A percentile compares a stretch with the other conserved stretches of the same genome.
These are phyloP conservation scores for Cetradonia linearis DNA, from an alignment of 495 filamentous ascomycete genomes.

Conservation along the genomic window DNA sequence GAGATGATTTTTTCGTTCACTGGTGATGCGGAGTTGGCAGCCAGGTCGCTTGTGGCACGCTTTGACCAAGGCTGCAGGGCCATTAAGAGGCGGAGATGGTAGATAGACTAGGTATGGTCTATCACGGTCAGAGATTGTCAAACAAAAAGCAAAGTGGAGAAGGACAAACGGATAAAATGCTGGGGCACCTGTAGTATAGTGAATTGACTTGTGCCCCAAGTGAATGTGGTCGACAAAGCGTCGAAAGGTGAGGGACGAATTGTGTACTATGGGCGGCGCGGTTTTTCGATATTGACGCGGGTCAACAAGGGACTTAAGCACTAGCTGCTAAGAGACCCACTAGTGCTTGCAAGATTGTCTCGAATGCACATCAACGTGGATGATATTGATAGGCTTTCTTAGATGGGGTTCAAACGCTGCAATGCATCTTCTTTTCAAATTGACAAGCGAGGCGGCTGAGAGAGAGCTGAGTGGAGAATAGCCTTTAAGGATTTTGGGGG, in stretches of 20 bases:
- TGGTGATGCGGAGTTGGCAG: constrained; percentile 1
- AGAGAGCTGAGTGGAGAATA: background rate
- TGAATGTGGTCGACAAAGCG: background rate
- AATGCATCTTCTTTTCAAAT: background rate
- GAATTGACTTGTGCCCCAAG: background rate
- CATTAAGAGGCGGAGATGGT: constrained; percentile 4
- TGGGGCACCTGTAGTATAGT: background rate
- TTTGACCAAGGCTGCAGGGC: constrained; percentile 6
- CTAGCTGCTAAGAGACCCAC: background rate
- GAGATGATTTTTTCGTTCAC: background rate
- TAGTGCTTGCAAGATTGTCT: constrained; percentile 8
- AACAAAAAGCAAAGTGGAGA: background rate
- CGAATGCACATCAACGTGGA: constrained; percentile 9
- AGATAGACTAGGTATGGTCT: background rate
- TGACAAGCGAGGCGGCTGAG: constrained; percentile 6
- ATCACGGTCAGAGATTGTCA: background rate
- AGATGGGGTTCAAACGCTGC: background rate
- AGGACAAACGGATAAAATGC: background rate
- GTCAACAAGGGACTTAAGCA: constrained; percentile 6
- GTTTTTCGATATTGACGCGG: constrained; percentile 2
- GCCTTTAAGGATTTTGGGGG: background rate
- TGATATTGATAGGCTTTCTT: constrained; percentile 11
- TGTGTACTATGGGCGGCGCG: background rate
- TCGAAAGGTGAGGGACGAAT: background rate
- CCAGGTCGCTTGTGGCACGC: constrained; percentile 7